A percentile compares a stretch with the other conserved stretches of the same genome.
Evolutionary conservation across 176 grass and related monocot genomes (phyloP).

Genomic region (Phyllostachys edulis): DNA sequence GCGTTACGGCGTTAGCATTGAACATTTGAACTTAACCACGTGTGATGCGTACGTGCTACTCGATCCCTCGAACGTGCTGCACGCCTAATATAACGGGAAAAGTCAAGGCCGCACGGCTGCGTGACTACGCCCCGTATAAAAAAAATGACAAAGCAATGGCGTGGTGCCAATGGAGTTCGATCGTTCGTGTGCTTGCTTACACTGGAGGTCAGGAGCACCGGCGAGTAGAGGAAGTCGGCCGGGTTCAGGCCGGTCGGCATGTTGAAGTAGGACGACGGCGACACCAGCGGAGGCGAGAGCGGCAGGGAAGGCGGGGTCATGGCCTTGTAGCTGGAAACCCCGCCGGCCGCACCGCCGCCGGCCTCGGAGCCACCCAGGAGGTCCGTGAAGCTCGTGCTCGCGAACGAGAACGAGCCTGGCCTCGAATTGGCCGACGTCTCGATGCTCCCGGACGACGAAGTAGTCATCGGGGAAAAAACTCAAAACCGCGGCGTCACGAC

Average conservation of each 20-base stretch:
- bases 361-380: slow-evolving; percentile 25
- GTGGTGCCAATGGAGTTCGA: not conserved
- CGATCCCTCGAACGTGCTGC: not conserved
- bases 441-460: slow-evolving; percentile 72
- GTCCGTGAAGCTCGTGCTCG: slow-evolving; percentile 51
- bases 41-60: not conserved
- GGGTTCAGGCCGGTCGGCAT: slow-evolving; percentile 55
- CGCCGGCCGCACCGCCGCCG: not conserved
- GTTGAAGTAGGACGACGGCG: slow-evolving; percentile 81
- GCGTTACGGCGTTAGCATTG: slow-evolving; percentile 2
- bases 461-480: slow-evolving; percentile 39
- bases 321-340: slow-evolving; percentile 56
- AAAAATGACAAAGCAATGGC: slow-evolving; percentile 3
- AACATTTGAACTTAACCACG: not conserved
- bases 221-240: slow-evolving; percentile 63
- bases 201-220: slow-evolving; percentile 59
- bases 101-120: not conserved
- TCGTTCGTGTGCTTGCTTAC: slow-evolving; percentile 48
- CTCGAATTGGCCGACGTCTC: slow-evolving; percentile 56
- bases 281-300: slow-evolving; percentile 56
- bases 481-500: slow-evolving; percentile 18
- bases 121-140: not conserved
- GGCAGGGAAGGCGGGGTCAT: slow-evolving; percentile 65
- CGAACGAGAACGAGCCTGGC: slow-evolving; percentile 47
- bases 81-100: not conserved